Percentiles rank a stretch among this genome's conserved stretches.
These are phyloP conservation scores for Candida takata DNA, from an alignment of 805 yeast genomes.

Conservation along the genomic window DNA sequence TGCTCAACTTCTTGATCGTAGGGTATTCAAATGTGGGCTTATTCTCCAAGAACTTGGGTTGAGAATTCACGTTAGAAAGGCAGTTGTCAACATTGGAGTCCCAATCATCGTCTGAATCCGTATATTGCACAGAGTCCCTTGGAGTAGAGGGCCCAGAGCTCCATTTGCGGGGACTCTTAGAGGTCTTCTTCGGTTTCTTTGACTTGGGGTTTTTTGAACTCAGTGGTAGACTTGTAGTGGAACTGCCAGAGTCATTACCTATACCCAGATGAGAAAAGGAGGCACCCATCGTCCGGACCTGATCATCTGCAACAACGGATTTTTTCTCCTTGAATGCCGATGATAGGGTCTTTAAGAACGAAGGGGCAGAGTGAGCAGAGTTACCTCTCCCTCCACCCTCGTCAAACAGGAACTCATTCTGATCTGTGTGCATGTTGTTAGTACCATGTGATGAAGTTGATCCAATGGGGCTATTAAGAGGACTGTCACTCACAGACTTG, in stretches of 20 bases:
- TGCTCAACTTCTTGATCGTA: conserved; percentile 19
- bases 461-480: too few species aligned
- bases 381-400: conserved; percentile 66
- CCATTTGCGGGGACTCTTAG: conserved; percentile 7
- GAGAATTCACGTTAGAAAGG: conserved; percentile 17
- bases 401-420: conserved; percentile 57
- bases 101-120: conserved; percentile 89
- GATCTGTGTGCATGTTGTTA: conserved; percentile 16
- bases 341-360: conserved; percentile 19
- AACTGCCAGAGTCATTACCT: conserved; percentile 12
- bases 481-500: conserved; percentile 23
- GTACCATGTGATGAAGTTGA: background rate
- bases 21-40: conserved; percentile 24
- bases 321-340: conserved; percentile 25
- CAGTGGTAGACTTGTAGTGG: conserved; percentile 4
- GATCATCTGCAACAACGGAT: conserved; percentile 26
- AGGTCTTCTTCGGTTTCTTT: conserved; percentile 7
- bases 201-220: conserved; percentile 11
- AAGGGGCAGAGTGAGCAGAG: conserved; percentile 37
- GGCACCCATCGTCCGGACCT: conserved; percentile 42
- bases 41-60: conserved; percentile 26
- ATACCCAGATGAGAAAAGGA: conserved; percentile 48
- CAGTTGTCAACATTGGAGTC: conserved; percentile 61
- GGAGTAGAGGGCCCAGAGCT: conserved; percentile 16
- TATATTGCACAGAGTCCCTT: conserved; percentile 34